phyloP scores from a whole-genome alignment of 352 stramenopile species.

The Globisporangium ultimum region DNA sequence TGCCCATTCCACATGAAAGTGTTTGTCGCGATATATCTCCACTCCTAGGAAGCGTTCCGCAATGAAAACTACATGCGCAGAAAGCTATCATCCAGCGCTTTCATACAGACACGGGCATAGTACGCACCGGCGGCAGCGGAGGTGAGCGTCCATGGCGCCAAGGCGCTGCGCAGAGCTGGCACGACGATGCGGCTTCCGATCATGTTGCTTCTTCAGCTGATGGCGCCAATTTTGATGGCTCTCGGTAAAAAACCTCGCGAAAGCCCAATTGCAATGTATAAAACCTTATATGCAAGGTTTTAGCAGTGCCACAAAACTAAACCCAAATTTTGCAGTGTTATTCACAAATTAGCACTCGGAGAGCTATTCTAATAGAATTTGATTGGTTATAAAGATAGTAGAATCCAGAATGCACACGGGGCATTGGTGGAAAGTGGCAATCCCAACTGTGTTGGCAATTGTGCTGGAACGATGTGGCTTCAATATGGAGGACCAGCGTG shows the following conservation, averaged over 20 bases:
- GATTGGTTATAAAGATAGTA: constrained; percentile 3
- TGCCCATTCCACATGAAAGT: not conserved
- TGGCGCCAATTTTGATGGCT: constrained; percentile 14
- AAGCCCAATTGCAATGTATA: not conserved
- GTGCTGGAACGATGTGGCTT: constrained; percentile 1
- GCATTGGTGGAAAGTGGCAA: constrained; percentile 2
- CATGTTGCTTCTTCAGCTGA: constrained; percentile 12
- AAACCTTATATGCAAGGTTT: constrained; percentile 3
- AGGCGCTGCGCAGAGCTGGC: constrained; percentile 28
- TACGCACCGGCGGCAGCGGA: constrained; percentile 15
- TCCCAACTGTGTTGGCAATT: not conserved
- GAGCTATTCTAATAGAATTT: not conserved
- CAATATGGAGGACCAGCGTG: not conserved
- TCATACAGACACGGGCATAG: not conserved
- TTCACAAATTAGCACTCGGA: not conserved
- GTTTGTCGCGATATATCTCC: not conserved
- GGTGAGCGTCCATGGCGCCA: constrained; percentile 30
- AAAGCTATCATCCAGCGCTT: not conserved
- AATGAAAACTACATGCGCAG: not conserved
- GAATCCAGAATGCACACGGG: not conserved
- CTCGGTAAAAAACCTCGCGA: constrained; percentile 1
- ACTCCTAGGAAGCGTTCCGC: not conserved
- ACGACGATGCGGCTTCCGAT: constrained; percentile 17
- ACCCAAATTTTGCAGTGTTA: not conserved
- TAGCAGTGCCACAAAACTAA: not conserved